Conservation (phyloP, 2,329 filamentous ascomycete species). For the Dendrostoma leiphaemia region DNA sequence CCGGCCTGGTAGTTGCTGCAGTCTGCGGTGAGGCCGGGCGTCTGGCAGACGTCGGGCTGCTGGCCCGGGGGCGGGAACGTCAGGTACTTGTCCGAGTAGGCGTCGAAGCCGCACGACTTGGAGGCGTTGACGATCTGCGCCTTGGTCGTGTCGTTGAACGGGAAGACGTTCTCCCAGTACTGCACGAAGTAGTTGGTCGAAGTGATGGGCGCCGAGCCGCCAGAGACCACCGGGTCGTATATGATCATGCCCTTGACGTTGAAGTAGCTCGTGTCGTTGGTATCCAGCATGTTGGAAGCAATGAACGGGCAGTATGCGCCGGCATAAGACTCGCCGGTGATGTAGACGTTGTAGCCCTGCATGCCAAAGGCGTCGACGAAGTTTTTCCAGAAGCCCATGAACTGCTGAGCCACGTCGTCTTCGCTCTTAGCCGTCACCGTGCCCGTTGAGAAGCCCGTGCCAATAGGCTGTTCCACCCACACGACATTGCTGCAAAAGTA, state of each 20-base stretch:
- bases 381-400: slow-evolving; percentile 72
- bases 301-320: slow-evolving; percentile 66
- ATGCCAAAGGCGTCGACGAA: slow-evolving; percentile 65
- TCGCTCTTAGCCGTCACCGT: slow-evolving; percentile 60
- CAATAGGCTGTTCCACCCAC: slow-evolving; percentile 65
- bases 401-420: slow-evolving; percentile 62
- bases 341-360: slow-evolving; percentile 62
- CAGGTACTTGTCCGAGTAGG: slow-evolving; percentile 56
- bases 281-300: slow-evolving; percentile 65
- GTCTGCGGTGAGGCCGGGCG: slow-evolving; percentile 40
- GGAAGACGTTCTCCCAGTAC: slow-evolving; percentile 52
- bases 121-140: slow-evolving; percentile 46
- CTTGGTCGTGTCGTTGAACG: slow-evolving; percentile 55
- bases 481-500: slow-evolving; percentile 74
- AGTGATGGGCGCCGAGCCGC: slow-evolving; percentile 38
- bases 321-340: slow-evolving; percentile 55
- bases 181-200: slow-evolving; percentile 55
- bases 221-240: slow-evolving; percentile 63
- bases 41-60: slow-evolving; percentile 41
- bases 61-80: slow-evolving; percentile 63
- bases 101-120: slow-evolving; percentile 57
- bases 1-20: slow-evolving; percentile 42
- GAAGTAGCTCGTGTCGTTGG: slow-evolving; percentile 60
- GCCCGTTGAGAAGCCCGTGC: slow-evolving; percentile 65
- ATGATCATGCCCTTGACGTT: slow-evolving; percentile 65